Evolutionary conservation across 1,284 basidiomycete species (phyloP).

Genomic region (Laetiporus sulphureus): DNA sequence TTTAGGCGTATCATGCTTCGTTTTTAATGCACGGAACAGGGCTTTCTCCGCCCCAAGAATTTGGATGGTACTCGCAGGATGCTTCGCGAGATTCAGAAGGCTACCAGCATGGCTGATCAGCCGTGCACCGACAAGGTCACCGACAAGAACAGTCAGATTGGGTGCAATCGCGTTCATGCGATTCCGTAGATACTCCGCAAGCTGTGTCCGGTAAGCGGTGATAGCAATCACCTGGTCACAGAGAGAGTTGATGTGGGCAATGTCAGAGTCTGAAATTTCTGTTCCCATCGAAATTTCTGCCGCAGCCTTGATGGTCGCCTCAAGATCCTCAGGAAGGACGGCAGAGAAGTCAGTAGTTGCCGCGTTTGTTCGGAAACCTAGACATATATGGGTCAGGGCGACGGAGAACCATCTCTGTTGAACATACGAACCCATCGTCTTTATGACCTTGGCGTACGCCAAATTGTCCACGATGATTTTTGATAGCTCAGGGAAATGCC

Average conservation of each 20-base stretch:
- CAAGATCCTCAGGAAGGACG: constrained; percentile 93
- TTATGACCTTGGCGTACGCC: constrained; percentile 91
- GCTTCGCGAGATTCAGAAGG: constrained; percentile 90
- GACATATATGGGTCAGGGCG: neutral
- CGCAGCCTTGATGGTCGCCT: constrained; percentile 86
- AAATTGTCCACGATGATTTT: constrained; percentile 98
- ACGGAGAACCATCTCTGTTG: neutral
- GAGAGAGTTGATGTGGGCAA: constrained; percentile 89
- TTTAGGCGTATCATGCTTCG: constrained; percentile 98
- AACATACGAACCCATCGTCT: constrained; percentile 64
- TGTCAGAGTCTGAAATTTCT: constrained; percentile 94
- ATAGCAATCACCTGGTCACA: constrained; percentile 98
- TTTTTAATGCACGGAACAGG: constrained; percentile 95
- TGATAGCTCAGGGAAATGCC: constrained; percentile 99
- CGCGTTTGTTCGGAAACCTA: constrained; percentile 92
- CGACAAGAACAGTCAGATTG: constrained; percentile 92
- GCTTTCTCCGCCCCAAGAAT: constrained; percentile 99
- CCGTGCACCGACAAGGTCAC: constrained; percentile 94
- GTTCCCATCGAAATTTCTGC: constrained; percentile 98
- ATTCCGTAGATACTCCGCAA: constrained; percentile 93
- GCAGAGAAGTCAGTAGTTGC: constrained; percentile 79
- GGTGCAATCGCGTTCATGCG: constrained; percentile 98
- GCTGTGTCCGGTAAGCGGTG: constrained; percentile 88
- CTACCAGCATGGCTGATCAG: constrained; percentile 97
- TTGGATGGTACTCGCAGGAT: constrained; percentile 97